Evolutionary conservation across 1,284 basidiomycete species (phyloP), one percentile per base, ranked within the genome.

Genomic region (Leccinum subrobustum): DNA sequence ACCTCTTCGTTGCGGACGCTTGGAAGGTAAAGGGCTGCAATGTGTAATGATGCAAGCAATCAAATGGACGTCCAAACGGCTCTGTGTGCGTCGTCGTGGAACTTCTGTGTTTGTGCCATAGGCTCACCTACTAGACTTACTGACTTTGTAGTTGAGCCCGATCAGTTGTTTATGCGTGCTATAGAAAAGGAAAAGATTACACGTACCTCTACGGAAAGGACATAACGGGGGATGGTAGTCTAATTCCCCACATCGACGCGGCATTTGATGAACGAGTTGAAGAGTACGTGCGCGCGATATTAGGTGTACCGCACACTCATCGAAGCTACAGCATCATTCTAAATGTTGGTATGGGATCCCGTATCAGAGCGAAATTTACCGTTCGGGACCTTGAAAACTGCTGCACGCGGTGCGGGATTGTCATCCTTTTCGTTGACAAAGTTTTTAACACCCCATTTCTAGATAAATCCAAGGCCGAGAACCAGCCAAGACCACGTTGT

Each of bases 311-410:
- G 14, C 33, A n/a, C 27, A 33, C 27, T 54, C 31, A 59, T 62
- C 25, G 60, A 18, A 52, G 8, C 54, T 48, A 6, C 62, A 96
- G 95, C 55, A 88, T 95, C 66, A 93, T 98, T 51, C 77, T 98
- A 98, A 74, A 97, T 98, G 95, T 78, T 98, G 48, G 96, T 96
- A 3, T 97, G 92, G 91, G 95, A 98, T 72, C 95, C 95, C 0
- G 79, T 90, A 2, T 87, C 92, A 0, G 88, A 91, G 64, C 85
- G 91, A 51, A 92, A 93, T 69, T 79, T 96, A 11, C 92, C 95
- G 0, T 98, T 98, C 66, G 96, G 95, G 1, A 91, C 87, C 0
- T 77, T 98, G 55, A 98, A 98, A 75, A 92, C 93, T 0, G 93
- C 93, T 33, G 95, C 94, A 1, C 77, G 88, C 7, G 88, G 92